phyloP scores from a whole-genome alignment of 192 early-diverging fungal species.

The Backusella luteola region DNA sequence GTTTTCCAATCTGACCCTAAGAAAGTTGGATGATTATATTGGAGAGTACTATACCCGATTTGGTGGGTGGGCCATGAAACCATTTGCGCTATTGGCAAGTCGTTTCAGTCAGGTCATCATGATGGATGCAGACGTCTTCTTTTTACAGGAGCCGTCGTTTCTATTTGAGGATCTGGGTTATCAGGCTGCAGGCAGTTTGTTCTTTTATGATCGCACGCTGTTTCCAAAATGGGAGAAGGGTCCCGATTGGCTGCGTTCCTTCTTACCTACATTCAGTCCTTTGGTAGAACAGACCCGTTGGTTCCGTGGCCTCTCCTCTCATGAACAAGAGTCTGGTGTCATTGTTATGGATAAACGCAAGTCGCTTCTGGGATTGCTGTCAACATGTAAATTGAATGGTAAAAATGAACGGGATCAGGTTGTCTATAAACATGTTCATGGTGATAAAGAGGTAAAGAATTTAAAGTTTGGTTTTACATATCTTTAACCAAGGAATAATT shows the following conservation, averaged over 20 bases:
- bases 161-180: slow-evolving; percentile 46
- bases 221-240: slow-evolving; percentile 41
- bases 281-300: slow-evolving; percentile 23
- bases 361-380: slow-evolving; percentile 47
- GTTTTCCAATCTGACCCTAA: slow-evolving; percentile 35
- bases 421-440: slow-evolving; percentile 43
- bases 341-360: slow-evolving; percentile 51
- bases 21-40: slow-evolving; percentile 38
- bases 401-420: slow-evolving; percentile 45
- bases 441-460: slow-evolving; percentile 60
- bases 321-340: slow-evolving; percentile 66
- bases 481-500: not conserved
- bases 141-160: slow-evolving; percentile 54
- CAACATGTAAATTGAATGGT: slow-evolving; percentile 52
- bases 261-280: slow-evolving; percentile 31
- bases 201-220: slow-evolving; percentile 62
- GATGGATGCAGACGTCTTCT: slow-evolving; percentile 66
- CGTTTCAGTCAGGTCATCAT: slow-evolving; percentile 60
- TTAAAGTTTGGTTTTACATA: not conserved
- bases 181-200: slow-evolving; percentile 48
- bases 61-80: slow-evolving; percentile 63
- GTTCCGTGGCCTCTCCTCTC: slow-evolving; percentile 20
- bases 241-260: slow-evolving; percentile 30
- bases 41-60: slow-evolving; percentile 39
- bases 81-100: slow-evolving; percentile 60